Base-by-base conservation (phyloP, 2,329 filamentous ascomycete species). In the Tympanopsis confertula region DNA sequence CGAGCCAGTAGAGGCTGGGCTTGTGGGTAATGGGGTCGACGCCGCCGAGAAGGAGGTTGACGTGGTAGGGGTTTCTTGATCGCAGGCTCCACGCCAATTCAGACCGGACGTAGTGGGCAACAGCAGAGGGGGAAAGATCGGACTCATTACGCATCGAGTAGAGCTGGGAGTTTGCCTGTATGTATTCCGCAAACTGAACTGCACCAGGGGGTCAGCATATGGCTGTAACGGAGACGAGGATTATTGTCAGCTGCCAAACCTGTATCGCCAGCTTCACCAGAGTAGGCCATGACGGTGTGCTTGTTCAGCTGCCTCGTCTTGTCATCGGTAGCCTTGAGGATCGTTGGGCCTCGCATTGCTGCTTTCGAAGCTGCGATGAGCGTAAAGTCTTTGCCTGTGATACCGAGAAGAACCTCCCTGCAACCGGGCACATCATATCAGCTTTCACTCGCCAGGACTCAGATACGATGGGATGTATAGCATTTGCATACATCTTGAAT, bases 131-230 rank as follows among this genome's bases (percentile, higher is more conserved):
- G 33, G 86, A 86, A 43, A 98, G 78, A 54, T 95, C 86, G 56
- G 83, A 83, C 62, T 87, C 84, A 61, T 96, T 96, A 56, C 93
- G 86, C 88, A 96, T 98, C 49, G 85, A 87, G 68, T 98, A 98
- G 56, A 98, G 82, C 65, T 94, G 86, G 45, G 91, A 81, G 63
- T 98, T 98, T 58, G 89, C 88, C 75, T 96, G 88, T 61, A 98
- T 93, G 68, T 89, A 98, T 68, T 98, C 91, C 59, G 93, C 86
- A 61, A 98, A 98, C 80, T 98, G 89, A 45, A 96, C 88, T 94
- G 57, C 41, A 10, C 30, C 35, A 12, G 41, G 19, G 24, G 45
- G 20, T 35, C 22, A 38, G 39, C 13, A 1, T 19, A 32, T 18
- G 30, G 28, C 14, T 10, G 19, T 20, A 14, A 39, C 19, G 18